These are phyloP conservation scores for Trichoderma harzianum DNA, from an alignment of 2,329 filamentous ascomycete genomes.

Conservation along the genomic window DNA sequence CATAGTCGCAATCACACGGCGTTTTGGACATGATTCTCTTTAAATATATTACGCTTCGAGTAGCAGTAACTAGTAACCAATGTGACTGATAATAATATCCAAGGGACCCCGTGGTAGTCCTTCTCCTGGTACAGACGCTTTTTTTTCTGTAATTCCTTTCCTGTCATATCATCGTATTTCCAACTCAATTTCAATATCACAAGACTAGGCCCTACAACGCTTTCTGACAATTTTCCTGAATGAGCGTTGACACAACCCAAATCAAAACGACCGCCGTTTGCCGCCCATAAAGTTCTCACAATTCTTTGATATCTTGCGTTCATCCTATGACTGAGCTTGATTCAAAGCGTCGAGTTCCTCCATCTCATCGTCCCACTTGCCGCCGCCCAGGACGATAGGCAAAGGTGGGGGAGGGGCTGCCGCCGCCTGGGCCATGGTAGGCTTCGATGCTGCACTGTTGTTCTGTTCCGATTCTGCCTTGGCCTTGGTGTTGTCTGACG, in stretches of 20 bases:
- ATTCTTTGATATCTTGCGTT: background rate
- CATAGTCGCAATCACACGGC: background rate
- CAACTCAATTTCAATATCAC: background rate
- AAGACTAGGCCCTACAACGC: background rate
- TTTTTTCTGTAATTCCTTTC: background rate
- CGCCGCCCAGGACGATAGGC: conserved; percentile 32
- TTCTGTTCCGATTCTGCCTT: conserved; percentile 18
- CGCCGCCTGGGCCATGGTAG: conserved; percentile 29
- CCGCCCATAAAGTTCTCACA: background rate
- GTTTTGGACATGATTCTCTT: background rate
- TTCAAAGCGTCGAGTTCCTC: conserved; percentile 45
- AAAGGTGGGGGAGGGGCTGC: conserved; percentile 25
- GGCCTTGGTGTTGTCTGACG: conserved; percentile 28
- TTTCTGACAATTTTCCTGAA: background rate
- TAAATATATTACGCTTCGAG: conserved; percentile 7
- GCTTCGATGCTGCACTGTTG: conserved; percentile 25
- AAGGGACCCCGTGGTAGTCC: background rate
- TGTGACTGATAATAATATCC: background rate
- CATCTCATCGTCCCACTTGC: conserved; percentile 59
- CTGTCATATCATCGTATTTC: background rate
- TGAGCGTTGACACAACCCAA: background rate
- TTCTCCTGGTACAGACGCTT: background rate
- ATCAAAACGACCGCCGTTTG: background rate
- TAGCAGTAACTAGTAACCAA: background rate
- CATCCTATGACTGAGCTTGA: background rate